Conservation (phyloP, 257 asterid genomes). For the Gentiana straminea region DNA sequence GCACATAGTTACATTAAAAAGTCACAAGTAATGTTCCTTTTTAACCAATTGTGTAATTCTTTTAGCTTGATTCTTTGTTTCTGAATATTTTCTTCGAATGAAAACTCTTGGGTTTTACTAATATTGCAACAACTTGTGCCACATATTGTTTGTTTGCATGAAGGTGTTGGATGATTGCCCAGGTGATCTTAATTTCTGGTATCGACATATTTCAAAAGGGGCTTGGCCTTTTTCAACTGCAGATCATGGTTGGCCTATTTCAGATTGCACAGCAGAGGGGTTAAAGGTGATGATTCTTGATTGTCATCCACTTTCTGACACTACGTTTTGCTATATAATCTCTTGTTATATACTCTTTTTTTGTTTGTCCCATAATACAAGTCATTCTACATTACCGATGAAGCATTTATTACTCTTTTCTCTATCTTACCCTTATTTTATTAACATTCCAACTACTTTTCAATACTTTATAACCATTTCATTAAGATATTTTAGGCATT, state of each 20-base stretch:
- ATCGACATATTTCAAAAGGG: conserved; percentile 61
- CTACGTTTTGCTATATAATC: neutral
- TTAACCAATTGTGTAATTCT: neutral
- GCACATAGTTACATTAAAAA: conserved; percentile 50
- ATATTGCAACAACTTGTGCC: too few species aligned
- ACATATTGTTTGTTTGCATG: neutral
- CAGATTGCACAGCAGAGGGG: conserved; percentile 72
- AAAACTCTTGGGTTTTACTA: too few species aligned
- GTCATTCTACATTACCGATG: too few species aligned
- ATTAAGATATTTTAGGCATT: neutral
- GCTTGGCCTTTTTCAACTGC: conserved; percentile 72
- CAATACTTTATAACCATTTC: neutral
- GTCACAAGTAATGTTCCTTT: conserved; percentile 36
- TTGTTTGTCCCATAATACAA: neutral
- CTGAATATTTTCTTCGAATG: too few species aligned
- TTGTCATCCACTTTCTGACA: neutral
- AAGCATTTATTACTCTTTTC: too few species aligned
- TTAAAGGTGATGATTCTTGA: conserved; percentile 18
- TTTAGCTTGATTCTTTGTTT: neutral
- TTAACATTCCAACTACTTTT: too few species aligned
- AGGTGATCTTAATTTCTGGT: conserved; percentile 30
- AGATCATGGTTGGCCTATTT: conserved; percentile 63
- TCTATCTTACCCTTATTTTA: too few species aligned
- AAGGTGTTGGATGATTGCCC: conserved; percentile 31
- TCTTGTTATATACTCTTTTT: neutral